Base-by-base conservation (phyloP, 352 stramenopile genomes). In the Globisporangium sylvaticum region DNA sequence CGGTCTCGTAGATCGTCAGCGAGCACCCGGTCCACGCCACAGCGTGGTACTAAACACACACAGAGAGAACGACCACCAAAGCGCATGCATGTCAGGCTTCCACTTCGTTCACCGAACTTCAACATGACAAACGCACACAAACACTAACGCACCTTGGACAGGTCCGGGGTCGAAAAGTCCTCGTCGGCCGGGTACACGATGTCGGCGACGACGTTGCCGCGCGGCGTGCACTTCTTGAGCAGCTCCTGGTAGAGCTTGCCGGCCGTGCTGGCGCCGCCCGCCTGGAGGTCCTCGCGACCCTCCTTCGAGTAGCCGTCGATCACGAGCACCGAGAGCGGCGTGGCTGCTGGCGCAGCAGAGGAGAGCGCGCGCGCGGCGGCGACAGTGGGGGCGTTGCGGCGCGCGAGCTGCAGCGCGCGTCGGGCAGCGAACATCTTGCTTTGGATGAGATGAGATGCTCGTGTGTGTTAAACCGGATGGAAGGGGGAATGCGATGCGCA, bases 301-400 rank as follows among this genome's bases (percentile, higher is more conserved):
- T 92, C 80, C 14, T 76, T 74, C n/a, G 82, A 83, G 73, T 94
- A 94, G 55, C 85, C 82, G 62, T 92, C 85, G 20, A 94, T 90
- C 55, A 94, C 72, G n/a, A 94, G 70, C 59, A 91, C 68, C 20
- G 80, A 87, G 20, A 91, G 67, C 25, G 79, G 72, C 46, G 78
- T 64, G 75, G 50, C 61, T 57, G 50, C 62, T 59, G 25, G 15
- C 12, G 37, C 12, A 20, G 27, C 65, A 14, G 53, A 37, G 73
- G 53, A 82, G 22, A 22, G 67, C 65, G 31, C 64, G 72, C 42
- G 69, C 62, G 55, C 55, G 50, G 27, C 20, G 15, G 50, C 27
- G 56, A 44, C 52, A 9, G 14, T 34, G 9, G 42, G 34, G 18
- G 20, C 3, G 61, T 4, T 32, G 59, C 59, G 37, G 32, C 14